phyloP scores from a whole-genome alignment of 805 yeast species.

The Cyberlindnera mississippiensis region DNA sequence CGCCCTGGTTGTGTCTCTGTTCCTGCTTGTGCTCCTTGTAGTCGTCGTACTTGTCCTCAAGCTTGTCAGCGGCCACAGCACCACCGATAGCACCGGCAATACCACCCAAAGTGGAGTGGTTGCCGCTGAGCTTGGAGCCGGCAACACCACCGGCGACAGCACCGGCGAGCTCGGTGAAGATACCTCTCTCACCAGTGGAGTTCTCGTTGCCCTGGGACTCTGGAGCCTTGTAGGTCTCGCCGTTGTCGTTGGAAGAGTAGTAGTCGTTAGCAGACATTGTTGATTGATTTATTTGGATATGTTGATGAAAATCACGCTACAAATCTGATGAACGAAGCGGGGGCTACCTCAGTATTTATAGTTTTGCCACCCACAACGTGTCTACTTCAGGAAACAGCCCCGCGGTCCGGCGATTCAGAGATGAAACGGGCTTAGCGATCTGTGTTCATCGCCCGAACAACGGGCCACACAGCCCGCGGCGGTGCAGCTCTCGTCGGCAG shows the following conservation, averaged over 20 bases:
- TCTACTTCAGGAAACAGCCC: not conserved
- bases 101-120: conserved; percentile 37
- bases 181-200: conserved; percentile 35
- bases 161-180: conserved; percentile 43
- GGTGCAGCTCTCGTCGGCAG: not conserved
- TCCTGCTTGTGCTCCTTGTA: conserved; percentile 13
- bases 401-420: conserved; percentile 10
- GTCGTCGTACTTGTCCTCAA: conserved; percentile 37
- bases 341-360: conserved; percentile 3
- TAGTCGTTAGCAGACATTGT: conserved; percentile 57
- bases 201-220: conserved; percentile 14
- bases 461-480: not conserved
- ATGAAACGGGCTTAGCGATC: conserved; percentile 5
- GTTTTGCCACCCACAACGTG: not conserved
- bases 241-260: conserved; percentile 28
- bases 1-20: conserved; percentile 21
- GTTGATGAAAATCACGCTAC: not conserved
- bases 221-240: conserved; percentile 17
- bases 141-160: conserved; percentile 53
- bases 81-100: conserved; percentile 53
- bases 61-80: conserved; percentile 50
- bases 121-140: conserved; percentile 41
- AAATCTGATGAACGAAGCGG: no score
- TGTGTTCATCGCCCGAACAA: not conserved
- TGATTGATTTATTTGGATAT: not conserved